Evolutionary conservation across 169 alveolate genomes (phyloP).

Genomic region (Plasmodium sp.): DNA sequence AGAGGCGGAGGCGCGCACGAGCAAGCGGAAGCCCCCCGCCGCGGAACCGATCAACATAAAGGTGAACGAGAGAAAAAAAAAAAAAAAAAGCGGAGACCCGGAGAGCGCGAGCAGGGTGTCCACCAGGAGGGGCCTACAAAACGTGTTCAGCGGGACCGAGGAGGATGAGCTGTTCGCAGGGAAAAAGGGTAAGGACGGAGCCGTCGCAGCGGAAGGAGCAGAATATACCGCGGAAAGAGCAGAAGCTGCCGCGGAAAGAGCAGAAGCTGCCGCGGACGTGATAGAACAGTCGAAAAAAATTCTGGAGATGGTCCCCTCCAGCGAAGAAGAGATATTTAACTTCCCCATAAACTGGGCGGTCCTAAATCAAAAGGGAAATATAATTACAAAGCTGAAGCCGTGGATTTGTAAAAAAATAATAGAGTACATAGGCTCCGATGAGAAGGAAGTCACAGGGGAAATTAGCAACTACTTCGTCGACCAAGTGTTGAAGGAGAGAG

Average conservation of each 20-base stretch:
- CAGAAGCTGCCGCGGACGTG: background rate
- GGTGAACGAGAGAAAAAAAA: constrained; percentile 22
- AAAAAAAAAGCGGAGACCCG: background rate
- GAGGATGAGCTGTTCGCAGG: constrained; percentile 23
- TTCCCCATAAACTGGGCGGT: constrained; percentile 82
- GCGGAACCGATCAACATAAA: constrained; percentile 23
- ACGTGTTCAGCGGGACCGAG: constrained; percentile 39
- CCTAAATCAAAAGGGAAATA: constrained; percentile 67
- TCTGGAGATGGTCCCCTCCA: constrained; percentile 75
- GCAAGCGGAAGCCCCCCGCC: constrained; percentile 4
- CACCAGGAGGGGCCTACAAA: background rate
- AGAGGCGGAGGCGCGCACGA: background rate
- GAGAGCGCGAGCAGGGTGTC: background rate
- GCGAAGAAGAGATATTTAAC: constrained; percentile 79
- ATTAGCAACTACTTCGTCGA: constrained; percentile 77
- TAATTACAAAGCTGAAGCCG: constrained; percentile 81
- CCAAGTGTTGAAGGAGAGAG: constrained; percentile 81
- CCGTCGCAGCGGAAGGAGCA: background rate
- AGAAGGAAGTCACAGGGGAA: constrained; percentile 81
- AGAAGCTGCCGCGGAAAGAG: constrained; percentile 8
- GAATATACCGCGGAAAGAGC: constrained; percentile 6
- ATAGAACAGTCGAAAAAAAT: constrained; percentile 38
- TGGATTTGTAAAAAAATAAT: constrained; percentile 85
- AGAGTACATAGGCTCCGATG: constrained; percentile 90
- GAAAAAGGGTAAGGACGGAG: constrained; percentile 21